Percentiles rank a stretch among this genome's conserved stretches.
These are phyloP conservation scores for Kandelia obovata DNA, from an alignment of 345 rosid species.

Conservation along the genomic window DNA sequence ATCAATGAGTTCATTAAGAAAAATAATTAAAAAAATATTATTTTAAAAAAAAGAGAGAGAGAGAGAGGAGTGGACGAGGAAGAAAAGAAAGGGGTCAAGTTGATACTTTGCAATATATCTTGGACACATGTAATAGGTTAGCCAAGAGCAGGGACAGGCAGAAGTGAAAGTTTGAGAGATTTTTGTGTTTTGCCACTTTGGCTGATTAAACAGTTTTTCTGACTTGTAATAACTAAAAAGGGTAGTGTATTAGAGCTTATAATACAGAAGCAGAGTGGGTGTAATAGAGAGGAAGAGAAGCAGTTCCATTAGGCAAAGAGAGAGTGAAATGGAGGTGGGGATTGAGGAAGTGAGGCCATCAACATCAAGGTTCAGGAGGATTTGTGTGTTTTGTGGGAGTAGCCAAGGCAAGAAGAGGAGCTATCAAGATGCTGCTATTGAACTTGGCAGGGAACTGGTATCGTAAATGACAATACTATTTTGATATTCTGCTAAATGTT, in stretches of 20 bases:
- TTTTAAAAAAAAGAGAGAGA: too few relatives aligned
- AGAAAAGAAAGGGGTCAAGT: slow-evolving; percentile 2
- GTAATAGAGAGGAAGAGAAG: not conserved
- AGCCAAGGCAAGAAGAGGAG: slow-evolving; percentile 73
- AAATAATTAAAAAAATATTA: not conserved
- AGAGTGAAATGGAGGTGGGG: slow-evolving; percentile 29
- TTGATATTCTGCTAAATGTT: too few relatives aligned
- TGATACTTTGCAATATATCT: slow-evolving; percentile 8
- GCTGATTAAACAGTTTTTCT: not conserved
- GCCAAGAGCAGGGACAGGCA: slow-evolving; percentile 11
- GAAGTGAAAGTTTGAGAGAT: not conserved
- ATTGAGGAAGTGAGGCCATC: slow-evolving; percentile 33
- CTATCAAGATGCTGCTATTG: slow-evolving; percentile 76
- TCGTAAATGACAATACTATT: too few relatives aligned
- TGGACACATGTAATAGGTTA: slow-evolving; percentile 3
- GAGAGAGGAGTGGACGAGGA: slow-evolving; percentile 17
- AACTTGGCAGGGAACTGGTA: slow-evolving; percentile 84
- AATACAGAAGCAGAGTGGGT: too few relatives aligned
- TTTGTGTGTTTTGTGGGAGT: slow-evolving; percentile 96
- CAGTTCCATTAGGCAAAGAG: not conserved
- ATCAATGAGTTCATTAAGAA: slow-evolving; percentile 13
- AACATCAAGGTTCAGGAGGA: slow-evolving; percentile 54
- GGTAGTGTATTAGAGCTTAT: too few relatives aligned
- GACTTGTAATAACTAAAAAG: too few relatives aligned
- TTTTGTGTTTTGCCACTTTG: not conserved